phyloP scores from a whole-genome alignment of 768 basidiomycete genomes.

The Leccinum incarnatum region DNA sequence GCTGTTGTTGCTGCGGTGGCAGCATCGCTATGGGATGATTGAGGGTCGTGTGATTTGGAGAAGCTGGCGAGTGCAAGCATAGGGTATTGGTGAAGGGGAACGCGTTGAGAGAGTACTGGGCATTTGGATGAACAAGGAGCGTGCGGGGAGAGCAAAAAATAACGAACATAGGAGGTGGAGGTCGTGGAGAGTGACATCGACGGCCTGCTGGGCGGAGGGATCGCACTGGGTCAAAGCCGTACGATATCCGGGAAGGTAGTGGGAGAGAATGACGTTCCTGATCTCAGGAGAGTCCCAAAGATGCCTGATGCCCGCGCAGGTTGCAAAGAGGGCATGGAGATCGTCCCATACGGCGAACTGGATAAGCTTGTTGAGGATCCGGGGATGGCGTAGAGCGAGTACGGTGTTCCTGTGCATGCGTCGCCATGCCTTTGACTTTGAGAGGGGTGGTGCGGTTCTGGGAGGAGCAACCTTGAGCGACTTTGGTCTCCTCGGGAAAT shows the following conservation, averaged over 20 bases:
- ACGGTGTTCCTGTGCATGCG: slow-evolving; percentile 28
- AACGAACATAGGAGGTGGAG: slow-evolving; percentile 64
- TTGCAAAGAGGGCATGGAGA: slow-evolving; percentile 38
- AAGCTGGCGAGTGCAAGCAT: slow-evolving; percentile 60
- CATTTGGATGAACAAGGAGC: slow-evolving; percentile 4
- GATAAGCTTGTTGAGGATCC: slow-evolving; percentile 34
- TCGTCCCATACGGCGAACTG: slow-evolving; percentile 36
- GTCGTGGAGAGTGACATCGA: slow-evolving; percentile 56
- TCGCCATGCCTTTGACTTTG: slow-evolving; percentile 24
- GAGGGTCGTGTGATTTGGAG: slow-evolving; percentile 33
- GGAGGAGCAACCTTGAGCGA: slow-evolving; percentile 3
- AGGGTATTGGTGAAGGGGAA: slow-evolving; percentile 69
- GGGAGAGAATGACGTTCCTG: slow-evolving; percentile 40
- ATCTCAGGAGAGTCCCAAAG: slow-evolving; percentile 33
- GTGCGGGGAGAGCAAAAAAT: slow-evolving; percentile 8
- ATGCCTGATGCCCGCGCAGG: slow-evolving; percentile 35
- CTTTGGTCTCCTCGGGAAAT: neutral
- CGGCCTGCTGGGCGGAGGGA: slow-evolving; percentile 38
- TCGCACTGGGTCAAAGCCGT: slow-evolving; percentile 42
- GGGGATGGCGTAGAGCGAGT: slow-evolving; percentile 33
- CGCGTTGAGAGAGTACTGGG: slow-evolving; percentile 61
- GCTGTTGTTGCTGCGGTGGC: slow-evolving; percentile 20
- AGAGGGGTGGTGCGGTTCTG: neutral
- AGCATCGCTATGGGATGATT: slow-evolving; percentile 31
- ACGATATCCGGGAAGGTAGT: slow-evolving; percentile 58